Evolutionary conservation across 305 asterid species (phyloP), one percentile per base, ranked within the genome.

Genomic region (Fraxinus nigra): DNA sequence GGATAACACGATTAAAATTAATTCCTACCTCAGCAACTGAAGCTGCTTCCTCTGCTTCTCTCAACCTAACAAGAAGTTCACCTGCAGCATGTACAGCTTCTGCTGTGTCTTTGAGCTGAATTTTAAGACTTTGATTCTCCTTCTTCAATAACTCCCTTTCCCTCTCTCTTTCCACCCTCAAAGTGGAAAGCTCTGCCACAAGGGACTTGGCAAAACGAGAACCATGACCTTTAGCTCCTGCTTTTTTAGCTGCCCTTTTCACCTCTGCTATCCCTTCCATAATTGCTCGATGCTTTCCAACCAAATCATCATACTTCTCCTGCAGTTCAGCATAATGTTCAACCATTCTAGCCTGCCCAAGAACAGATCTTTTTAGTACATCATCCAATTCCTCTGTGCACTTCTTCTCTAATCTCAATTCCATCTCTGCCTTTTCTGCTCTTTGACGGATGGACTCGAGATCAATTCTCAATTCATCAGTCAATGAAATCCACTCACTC

Each of bases 41-140:
- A 82, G 98, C 92, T 30, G 96, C 81, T 87, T 92, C 96, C 85
- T 96, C 98, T 1, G 98, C 97, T 90, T 96, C 98, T 86, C 90
- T 92, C 91, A 96, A 79, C 85, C 98, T 85, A 35, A 88, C 97
- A 67, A 96, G 97, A 48, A 96, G 88, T 86, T 94, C 98, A 8
- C 99, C 98, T 0, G 98, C 99, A 26, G 98, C 98, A 69, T 96
- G 98, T 79, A 96, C 97, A 16, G 99, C 98, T 88, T 94, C 99
- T 16, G 97, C 97, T 40, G 98, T 94, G 88, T 96, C 99, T 85
- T 92, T 91, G 34, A 96, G 95, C 81, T 94, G 98, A 65, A 86
- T 77, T 84, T 87, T 94, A 2, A 94, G 87, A 63, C 94, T 91
- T 38, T 79, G 86, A 61, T 96, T 96, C 86, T 96, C 98, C 88